Evolutionary conservation across 1,284 basidiomycete species (phyloP), one percentile per base, ranked within the genome.

Genomic region (Xanthoconium separans): DNA sequence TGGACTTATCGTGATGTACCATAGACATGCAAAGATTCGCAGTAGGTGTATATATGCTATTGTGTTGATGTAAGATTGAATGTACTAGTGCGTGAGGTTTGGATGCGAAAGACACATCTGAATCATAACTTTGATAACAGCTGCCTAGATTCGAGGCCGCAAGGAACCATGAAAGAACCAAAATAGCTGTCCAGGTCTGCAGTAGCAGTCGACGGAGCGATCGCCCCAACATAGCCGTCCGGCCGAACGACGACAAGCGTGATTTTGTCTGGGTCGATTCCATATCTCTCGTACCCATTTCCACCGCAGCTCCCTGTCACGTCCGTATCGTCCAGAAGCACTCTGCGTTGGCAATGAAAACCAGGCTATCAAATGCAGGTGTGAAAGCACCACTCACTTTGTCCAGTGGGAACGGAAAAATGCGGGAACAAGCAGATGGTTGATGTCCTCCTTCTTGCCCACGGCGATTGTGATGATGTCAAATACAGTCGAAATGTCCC

Each of bases 341-440:
- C 47, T 8, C 37, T 48, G 24, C 27, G 24, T 24, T 24, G 3
- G 24, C 6, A 24, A 3, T 6, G 6, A 3, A 6, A 24, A 6
- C 6, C 6, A 24, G 6, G 24, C 6, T 24, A 24, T 24, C 6
- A 6, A 6, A 24, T 24, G 24, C 6, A 24, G 24, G 24, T 24
- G 24, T 24, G 24, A 24, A 6, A 3, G 24, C 24, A 6, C 6
- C 24, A 47, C 34, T 20, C 64, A 86, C 85, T 81, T 85, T 3
- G 82, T 78, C 85, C 85, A 88, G 65, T 87, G 85, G 13, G 79
- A 70, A 53, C 82, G 71, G 57, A 87, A 71, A 4, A 75, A 55
- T 16, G 58, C 54, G 0, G 85, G 83, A 9, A 87, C 58, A 34
- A 74, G 73, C 22, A 75, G 77, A 55, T 78, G 79, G 46, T 76